Evolutionary conservation across 179 eudicot species (phyloP), one percentile per base, ranked within the genome.

Genomic region (Silene coronaria): DNA sequence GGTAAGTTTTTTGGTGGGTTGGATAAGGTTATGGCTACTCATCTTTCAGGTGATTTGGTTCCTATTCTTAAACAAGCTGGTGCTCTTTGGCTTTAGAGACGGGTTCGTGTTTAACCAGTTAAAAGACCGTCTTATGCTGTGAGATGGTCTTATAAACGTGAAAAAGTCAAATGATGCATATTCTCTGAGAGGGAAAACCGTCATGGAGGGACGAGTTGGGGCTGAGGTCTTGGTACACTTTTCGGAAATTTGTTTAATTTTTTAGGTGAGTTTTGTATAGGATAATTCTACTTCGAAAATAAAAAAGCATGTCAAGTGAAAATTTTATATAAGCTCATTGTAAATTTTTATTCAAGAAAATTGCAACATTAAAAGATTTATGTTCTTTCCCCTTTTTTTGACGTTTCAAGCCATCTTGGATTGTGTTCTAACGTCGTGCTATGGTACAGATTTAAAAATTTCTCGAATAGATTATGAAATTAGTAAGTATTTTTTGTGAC

Each of bases 41-140:
- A 93, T 86, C 91, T 93, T 17, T 81, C 97, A 2, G 98, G 98
- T 63, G 98, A 93, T 26, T 82, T 93, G 85, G 85, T 91, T 45
- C 97, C 97, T 0, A 80, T 90, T 19, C 84, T 93, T 79, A 88
- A 85, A 79, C 75, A 89, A 34, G 97, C 97, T 66, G 84, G 95
- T 1, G 97, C 95, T 55, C 72, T 93, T 21, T 93, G 98, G 98
- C 95, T 93, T 55, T 93, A 81, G 6, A 0, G n/a, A 13, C 19
- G 57, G 57, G 85, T 16, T 19, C 17, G 16, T 0, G 57, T 23
- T 30, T n/a, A 19, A 22, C 23, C 23, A 6, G 24, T 19, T 19
- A 58, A 17, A 21, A 3, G 64, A 1, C 23, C 26, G 17, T 17
- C 5, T 34, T 32, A 16, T 66, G 24, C 4, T 36, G 30, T 10